A percentile compares a stretch with the other conserved stretches of the same genome.
These are phyloP conservation scores for Lepidium aucheri DNA, from an alignment of 345 rosid genomes.

Conservation along the genomic window DNA sequence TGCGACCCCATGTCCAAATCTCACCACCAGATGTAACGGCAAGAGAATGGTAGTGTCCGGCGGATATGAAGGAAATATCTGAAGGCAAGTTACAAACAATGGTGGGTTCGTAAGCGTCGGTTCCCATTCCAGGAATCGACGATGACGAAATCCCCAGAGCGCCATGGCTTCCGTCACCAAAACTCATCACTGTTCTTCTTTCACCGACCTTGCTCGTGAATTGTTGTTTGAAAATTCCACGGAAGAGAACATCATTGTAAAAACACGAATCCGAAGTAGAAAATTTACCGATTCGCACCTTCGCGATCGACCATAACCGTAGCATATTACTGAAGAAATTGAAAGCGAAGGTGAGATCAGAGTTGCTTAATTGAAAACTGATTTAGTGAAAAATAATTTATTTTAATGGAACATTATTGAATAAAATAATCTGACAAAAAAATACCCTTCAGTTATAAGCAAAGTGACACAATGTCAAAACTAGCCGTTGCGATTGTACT, in stretches of 20 bases:
- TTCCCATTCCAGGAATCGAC: constrained; percentile 39
- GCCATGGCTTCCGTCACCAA: constrained; percentile 80
- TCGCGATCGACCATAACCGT: constrained; percentile 14
- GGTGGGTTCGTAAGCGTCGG: constrained; percentile 69
- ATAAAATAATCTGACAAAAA: neutral
- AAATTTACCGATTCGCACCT: neutral
- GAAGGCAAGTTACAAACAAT: constrained; percentile 45
- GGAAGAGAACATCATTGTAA: neutral
- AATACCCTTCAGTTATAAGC: neutral
- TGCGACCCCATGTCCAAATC: constrained; percentile 92
- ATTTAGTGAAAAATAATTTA: no score
- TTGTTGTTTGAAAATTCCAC: constrained; percentile 3
- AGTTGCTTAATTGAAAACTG: no score
- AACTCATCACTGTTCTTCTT: constrained; percentile 53
- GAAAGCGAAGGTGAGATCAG: neutral
- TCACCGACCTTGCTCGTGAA: constrained; percentile 13
- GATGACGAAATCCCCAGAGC: constrained; percentile 63
- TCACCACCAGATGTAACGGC: constrained; percentile 69
- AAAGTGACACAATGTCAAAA: neutral
- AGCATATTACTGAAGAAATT: neutral
- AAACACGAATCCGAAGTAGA: neutral
- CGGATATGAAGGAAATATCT: constrained; percentile 38
- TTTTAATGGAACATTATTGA: no score
- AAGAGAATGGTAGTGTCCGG: constrained; percentile 93
- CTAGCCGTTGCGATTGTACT: neutral